These are phyloP conservation scores for Prunus campanulata DNA, from an alignment of 306 rosid species.

Conservation along the genomic window DNA sequence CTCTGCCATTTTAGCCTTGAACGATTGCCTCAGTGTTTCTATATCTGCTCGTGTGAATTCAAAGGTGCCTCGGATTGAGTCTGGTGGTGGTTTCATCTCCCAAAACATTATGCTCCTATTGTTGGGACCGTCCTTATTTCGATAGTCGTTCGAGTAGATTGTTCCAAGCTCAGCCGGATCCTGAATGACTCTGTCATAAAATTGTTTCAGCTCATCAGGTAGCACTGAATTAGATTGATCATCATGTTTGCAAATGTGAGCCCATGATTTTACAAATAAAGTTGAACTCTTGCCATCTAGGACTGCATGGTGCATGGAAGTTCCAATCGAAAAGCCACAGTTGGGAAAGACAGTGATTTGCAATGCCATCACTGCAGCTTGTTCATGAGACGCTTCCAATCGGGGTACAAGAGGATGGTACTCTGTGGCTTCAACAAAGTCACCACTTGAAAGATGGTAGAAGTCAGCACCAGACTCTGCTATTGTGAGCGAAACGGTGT, in stretches of 20 bases:
- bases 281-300: slow-evolving; percentile 42
- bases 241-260: slow-evolving; percentile 14
- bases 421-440: too few species aligned
- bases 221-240: background rate
- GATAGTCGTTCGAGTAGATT: background rate
- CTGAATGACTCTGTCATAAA: slow-evolving; percentile 24
- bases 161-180: slow-evolving; percentile 23
- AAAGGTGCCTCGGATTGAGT: background rate
- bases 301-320: slow-evolving; percentile 45
- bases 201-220: background rate
- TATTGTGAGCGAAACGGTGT: too few species aligned
- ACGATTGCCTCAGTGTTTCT: background rate
- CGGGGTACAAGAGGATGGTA: slow-evolving; percentile 16
- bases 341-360: slow-evolving; percentile 44
- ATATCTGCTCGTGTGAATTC: background rate
- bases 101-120: background rate
- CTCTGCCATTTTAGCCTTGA: background rate
- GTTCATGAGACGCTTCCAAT: slow-evolving; percentile 2
- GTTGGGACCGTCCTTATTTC: background rate
- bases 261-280: slow-evolving; percentile 26
- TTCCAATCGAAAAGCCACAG: slow-evolving; percentile 44
- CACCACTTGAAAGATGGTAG: too few species aligned
- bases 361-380: slow-evolving; percentile 25
- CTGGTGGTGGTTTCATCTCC: background rate
- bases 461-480: too few species aligned